A percentile compares a stretch with the other conserved stretches of the same genome.
Conservation (phyloP, 2,329 filamentous ascomycete genomes). For the Hypoxylon sp. region DNA sequence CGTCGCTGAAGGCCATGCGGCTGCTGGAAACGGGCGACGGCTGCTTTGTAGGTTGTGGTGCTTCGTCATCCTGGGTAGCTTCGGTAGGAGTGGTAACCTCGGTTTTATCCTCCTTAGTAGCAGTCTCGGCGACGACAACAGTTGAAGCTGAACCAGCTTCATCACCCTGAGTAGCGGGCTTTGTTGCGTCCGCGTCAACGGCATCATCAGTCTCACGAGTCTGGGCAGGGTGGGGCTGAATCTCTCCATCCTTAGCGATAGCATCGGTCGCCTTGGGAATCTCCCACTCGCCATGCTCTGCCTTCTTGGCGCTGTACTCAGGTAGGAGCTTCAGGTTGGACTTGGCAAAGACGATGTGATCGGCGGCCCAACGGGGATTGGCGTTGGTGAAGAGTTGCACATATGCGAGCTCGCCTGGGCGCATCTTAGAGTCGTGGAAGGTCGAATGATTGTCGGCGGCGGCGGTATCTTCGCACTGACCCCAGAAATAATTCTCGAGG, state of each 20-base stretch:
- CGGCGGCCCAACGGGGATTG: conserved; percentile 47
- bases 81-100: not conserved
- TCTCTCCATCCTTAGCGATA: not conserved
- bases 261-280: not conserved
- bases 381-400: conserved; percentile 43
- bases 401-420: conserved; percentile 43
- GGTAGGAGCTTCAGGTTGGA: conserved; percentile 47
- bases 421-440: conserved; percentile 43
- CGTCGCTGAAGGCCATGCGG: conserved; percentile 34
- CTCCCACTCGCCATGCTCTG: conserved; percentile 46
- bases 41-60: conserved; percentile 12
- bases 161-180: conserved; percentile 8
- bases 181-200: not conserved
- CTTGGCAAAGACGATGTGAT: conserved; percentile 49
- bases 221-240: conserved; percentile 2
- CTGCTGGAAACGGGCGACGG: conserved; percentile 12
- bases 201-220: not conserved
- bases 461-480: not conserved
- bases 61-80: conserved; percentile 9
- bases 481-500: conserved; percentile 43
- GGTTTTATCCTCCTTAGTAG: conserved; percentile 9
- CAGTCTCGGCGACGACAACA: not conserved
- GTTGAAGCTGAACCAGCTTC: not conserved
- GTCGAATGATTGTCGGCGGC: conserved; percentile 1
- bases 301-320: conserved; percentile 46